Base-by-base conservation (phyloP, 2,329 filamentous ascomycete genomes). In the Cordyceps javanica region DNA sequence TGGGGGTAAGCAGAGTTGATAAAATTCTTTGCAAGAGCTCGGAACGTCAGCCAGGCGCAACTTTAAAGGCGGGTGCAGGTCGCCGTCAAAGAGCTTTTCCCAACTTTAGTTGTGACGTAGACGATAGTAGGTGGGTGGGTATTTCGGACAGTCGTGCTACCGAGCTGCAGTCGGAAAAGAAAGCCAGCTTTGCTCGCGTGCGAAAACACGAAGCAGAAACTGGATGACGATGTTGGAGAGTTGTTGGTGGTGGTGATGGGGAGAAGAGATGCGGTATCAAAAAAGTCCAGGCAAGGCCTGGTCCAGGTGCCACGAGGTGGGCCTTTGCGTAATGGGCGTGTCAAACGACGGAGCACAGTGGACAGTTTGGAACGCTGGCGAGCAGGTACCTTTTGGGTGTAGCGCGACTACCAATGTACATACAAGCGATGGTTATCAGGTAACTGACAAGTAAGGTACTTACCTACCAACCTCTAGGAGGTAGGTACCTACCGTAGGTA, bases 1-100 rank as follows among this genome's bases (percentile, higher is more conserved):
- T 28, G 3, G 23, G 5, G 39, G 23, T 45, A 38, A n/a, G 16
- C 7, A 2, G 19, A 13, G 4, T 50, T 9, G 16, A 8, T 16
- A 26, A n/a, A 23, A 3, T 36, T 3, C 14, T 52, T 14, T 45
- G 38, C 19, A 25, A n/a, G 21, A n/a, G 38, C 28, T 51, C 38
- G 21, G 23, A 39, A 21, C 55, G 45, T 16, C 44, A 46, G 55
- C 59, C 55, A 61, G 58, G 53, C 57, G 57, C 62, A 61, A 62
- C 64, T 69, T 63, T 68, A 60, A 68, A 68, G 68, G 68, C 70
- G 70, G 65, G 73, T 75, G 73, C 73, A 75, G 71, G 71, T 70
- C 73, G 71, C 66, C 70, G 67, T 65, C 61, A 63, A 68, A 68
- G 63, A 73, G 71, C 67, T 72, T 64, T 62, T 66, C 66, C 66